Evolutionary conservation across 2,329 filamentous ascomycete species (phyloP).

Genomic region (Graphium sp.): DNA sequence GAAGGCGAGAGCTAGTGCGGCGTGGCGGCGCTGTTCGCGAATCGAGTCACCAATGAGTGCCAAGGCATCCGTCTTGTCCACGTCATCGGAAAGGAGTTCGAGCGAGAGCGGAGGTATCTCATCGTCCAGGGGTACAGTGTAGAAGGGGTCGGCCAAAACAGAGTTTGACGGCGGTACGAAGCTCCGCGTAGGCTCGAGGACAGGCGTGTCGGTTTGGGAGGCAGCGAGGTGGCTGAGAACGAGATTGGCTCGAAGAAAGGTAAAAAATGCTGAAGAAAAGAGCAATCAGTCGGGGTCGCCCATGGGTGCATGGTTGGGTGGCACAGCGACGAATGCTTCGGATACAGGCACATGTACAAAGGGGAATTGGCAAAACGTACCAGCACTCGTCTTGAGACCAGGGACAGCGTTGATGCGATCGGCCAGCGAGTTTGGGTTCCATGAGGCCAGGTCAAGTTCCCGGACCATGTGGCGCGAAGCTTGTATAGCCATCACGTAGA

Average conservation of each 20-base stretch:
- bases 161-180: slow-evolving; percentile 14
- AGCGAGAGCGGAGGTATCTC: slow-evolving; percentile 47
- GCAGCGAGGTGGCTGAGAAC: slow-evolving; percentile 46
- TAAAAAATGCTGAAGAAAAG: slow-evolving; percentile 53
- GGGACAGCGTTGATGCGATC: slow-evolving; percentile 39
- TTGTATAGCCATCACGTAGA: too few relatives aligned
- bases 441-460: slow-evolving; percentile 32
- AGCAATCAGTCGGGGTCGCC: slow-evolving; percentile 7
- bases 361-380: slow-evolving; percentile 22
- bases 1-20: slow-evolving; percentile 45
- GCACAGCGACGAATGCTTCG: neutral
- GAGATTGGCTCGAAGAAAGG: slow-evolving; percentile 65
- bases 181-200: slow-evolving; percentile 29
- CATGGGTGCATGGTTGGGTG: slow-evolving; percentile 4
- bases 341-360: slow-evolving; percentile 3
- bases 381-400: slow-evolving; percentile 40
- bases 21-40: slow-evolving; percentile 61
- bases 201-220: slow-evolving; percentile 47
- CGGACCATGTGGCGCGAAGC: slow-evolving; percentile 19
- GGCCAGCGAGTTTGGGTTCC: slow-evolving; percentile 27
- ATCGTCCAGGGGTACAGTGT: slow-evolving; percentile 21
- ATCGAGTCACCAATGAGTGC: slow-evolving; percentile 65
- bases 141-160: slow-evolving; percentile 19
- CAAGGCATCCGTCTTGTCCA: slow-evolving; percentile 50
- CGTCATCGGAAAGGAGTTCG: slow-evolving; percentile 28